Evolutionary conservation across 768 basidiomycete genomes (phyloP).

Genomic region (Glaciozyma martinii): DNA sequence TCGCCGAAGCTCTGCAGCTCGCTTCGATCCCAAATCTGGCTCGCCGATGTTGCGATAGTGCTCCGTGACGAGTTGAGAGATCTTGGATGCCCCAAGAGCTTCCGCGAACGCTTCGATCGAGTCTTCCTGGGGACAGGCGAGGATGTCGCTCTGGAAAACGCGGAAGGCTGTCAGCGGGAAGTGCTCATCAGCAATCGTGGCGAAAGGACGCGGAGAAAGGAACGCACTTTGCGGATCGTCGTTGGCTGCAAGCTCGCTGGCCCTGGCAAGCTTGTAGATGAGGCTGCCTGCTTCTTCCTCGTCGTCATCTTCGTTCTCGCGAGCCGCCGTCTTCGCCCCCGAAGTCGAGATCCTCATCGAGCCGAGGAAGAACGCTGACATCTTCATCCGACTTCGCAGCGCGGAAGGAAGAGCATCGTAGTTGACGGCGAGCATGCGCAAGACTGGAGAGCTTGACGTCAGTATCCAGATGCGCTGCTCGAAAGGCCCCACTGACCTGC

Average conservation of each 20-base stretch:
- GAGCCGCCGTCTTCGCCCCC: slow-evolving; percentile 33
- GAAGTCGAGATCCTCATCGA: slow-evolving; percentile 51
- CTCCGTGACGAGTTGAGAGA: slow-evolving; percentile 67
- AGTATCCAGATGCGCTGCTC: not conserved
- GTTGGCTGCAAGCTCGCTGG: slow-evolving; percentile 58
- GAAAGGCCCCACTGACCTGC: not conserved
- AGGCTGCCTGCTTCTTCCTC: slow-evolving; percentile 34
- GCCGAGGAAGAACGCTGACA: slow-evolving; percentile 62
- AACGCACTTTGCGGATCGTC: not conserved
- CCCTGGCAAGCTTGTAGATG: slow-evolving; percentile 20
- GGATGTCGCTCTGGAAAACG: slow-evolving; percentile 28
- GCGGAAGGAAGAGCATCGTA: slow-evolving; percentile 42
- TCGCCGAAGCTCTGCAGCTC: slow-evolving; percentile 13
- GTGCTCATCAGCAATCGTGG: too few species aligned
- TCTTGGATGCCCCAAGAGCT: slow-evolving; percentile 60
- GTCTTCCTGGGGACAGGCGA: slow-evolving; percentile 64
- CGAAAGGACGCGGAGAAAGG: too few species aligned
- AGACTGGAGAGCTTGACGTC: slow-evolving; percentile 43
- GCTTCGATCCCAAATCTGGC: slow-evolving; percentile 4
- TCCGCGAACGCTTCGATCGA: slow-evolving; percentile 80
- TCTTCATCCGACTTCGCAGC: slow-evolving; percentile 55
- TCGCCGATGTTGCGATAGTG: slow-evolving; percentile 47
- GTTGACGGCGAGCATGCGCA: slow-evolving; percentile 80
- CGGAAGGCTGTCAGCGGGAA: slow-evolving; percentile 4
- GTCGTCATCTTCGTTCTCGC: slow-evolving; percentile 60